A percentile compares a stretch with the other conserved stretches of the same genome.
These are phyloP conservation scores for Clausena lansium DNA, from an alignment of 345 rosid species.

Conservation along the genomic window DNA sequence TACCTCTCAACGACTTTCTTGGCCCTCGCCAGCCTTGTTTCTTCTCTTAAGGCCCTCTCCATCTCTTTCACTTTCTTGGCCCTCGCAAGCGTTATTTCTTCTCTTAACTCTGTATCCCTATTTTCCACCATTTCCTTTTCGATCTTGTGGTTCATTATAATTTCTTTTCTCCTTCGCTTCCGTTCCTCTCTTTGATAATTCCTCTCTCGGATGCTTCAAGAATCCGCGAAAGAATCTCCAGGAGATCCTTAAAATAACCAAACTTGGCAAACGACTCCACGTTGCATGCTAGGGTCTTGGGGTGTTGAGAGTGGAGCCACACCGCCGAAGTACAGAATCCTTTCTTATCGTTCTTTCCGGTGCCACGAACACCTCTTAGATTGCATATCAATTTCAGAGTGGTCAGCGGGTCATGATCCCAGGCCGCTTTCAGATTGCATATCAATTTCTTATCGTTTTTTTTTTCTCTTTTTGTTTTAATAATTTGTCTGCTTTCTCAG, in stretches of 20 bases:
- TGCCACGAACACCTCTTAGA: conserved; percentile 65
- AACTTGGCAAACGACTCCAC: conserved; percentile 32
- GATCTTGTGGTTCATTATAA: too few species aligned
- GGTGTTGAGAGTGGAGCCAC: conserved; percentile 58
- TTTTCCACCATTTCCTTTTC: background rate
- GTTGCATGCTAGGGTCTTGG: conserved; percentile 58
- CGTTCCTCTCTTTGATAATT: conserved; percentile 37
- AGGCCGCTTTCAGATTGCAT: conserved; percentile 37
- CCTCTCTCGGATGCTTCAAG: conserved; percentile 45
- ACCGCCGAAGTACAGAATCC: conserved; percentile 57
- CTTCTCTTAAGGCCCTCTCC: conserved; percentile 38
- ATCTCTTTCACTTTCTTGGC: conserved; percentile 28
- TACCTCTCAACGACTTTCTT: conserved; percentile 39
- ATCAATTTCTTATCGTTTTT: too few species aligned
- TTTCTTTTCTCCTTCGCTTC: conserved; percentile 23
- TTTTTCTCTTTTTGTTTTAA: too few species aligned
- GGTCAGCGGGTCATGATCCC: conserved; percentile 50
- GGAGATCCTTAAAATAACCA: conserved; percentile 65
- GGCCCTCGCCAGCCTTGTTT: conserved; percentile 37
- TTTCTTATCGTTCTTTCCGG: conserved; percentile 58
- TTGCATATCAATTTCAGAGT: conserved; percentile 59
- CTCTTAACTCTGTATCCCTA: too few species aligned
- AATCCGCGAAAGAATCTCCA: conserved; percentile 60
- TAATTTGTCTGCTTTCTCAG: too few species aligned
- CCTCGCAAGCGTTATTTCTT: conserved; percentile 10